Evolutionary conservation across 148 eudicot genomes (phyloP).

Genomic region (Persicaria maculosa): DNA sequence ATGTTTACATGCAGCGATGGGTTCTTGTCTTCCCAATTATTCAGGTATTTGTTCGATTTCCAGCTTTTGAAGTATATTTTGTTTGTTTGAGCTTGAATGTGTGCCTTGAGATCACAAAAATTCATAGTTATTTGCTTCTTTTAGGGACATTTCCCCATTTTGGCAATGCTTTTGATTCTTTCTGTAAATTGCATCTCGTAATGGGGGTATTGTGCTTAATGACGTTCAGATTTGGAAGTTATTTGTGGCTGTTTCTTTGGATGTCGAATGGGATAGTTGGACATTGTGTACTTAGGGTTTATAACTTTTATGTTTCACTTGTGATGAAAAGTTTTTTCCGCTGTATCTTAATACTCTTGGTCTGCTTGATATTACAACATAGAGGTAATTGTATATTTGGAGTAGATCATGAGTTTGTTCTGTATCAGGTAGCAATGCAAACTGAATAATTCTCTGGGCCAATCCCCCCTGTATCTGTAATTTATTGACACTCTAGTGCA

Average conservation of each 20-base stretch:
- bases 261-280: not conserved
- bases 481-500: not conserved
- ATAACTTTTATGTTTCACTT: not conserved
- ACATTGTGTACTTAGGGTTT: not conserved
- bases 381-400: not conserved
- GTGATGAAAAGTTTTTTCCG: not conserved
- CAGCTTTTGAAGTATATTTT: not conserved
- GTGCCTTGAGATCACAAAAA: not conserved
- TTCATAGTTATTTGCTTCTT: not conserved
- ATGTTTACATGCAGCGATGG: slow-evolving; percentile 45
- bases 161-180: not conserved
- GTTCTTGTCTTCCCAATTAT: slow-evolving; percentile 68
- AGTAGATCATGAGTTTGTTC: not conserved
- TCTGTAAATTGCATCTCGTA: not conserved
- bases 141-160: not conserved
- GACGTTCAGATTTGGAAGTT: not conserved
- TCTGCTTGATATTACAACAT: not conserved
- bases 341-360: not conserved
- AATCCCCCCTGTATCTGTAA: not conserved
- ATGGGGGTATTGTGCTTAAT: not conserved
- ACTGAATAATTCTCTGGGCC: too few species aligned
- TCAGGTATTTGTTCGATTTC: slow-evolving; percentile 46
- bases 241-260: not conserved
- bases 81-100: not conserved
- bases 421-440: not conserved